A percentile compares a stretch with the other conserved stretches of the same genome.
phyloP scores from a whole-genome alignment of 345 rosid genomes.

The Moricandia arvensis region DNA sequence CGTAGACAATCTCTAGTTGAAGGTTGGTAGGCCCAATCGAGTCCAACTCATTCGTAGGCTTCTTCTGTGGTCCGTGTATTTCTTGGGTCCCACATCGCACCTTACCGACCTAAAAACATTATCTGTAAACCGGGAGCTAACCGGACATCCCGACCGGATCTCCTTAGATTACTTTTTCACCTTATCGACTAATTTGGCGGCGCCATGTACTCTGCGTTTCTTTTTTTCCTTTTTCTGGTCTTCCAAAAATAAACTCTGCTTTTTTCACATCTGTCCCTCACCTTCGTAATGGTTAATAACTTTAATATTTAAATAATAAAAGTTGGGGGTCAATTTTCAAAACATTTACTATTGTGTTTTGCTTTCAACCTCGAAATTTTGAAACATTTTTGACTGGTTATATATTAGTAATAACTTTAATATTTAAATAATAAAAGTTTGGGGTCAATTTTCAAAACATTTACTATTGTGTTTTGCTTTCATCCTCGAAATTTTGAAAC shows the following conservation, averaged over 20 bases:
- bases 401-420: not conserved
- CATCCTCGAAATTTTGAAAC: not conserved
- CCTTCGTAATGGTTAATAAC: not conserved
- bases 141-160: constrained; percentile 24
- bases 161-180: constrained; percentile 10
- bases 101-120: constrained; percentile 10
- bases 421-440: no score
- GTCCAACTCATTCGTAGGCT: constrained; percentile 20
- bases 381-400: not conserved
- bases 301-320: no score
- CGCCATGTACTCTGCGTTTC: constrained; percentile 15
- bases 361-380: not conserved
- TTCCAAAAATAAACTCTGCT: not conserved
- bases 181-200: constrained; percentile 26
- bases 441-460: no score
- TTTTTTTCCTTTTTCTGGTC: not conserved
- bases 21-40: constrained; percentile 17
- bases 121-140: constrained; percentile 10
- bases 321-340: not conserved
- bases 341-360: not conserved
- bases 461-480: not conserved
- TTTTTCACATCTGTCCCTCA: constrained; percentile 1
- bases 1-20: constrained; percentile 5
- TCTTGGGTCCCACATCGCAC: constrained; percentile 20
- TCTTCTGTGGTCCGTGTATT: constrained; percentile 25